These are phyloP conservation scores for Pisolithus orientalis DNA, from an alignment of 768 basidiomycete species.

Conservation along the genomic window DNA sequence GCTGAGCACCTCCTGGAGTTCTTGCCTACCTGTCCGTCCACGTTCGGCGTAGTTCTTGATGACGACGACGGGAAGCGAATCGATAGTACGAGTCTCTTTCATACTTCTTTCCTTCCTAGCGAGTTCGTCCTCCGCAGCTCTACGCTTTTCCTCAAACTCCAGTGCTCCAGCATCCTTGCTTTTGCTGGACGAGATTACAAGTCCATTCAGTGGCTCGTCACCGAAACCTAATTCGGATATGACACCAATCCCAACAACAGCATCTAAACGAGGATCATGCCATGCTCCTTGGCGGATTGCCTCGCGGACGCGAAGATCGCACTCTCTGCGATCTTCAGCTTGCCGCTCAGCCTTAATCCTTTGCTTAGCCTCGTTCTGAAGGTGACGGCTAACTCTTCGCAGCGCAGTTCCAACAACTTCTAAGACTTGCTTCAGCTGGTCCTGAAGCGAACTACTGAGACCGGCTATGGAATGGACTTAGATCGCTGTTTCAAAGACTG, in stretches of 20 bases:
- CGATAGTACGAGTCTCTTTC: constrained; percentile 47
- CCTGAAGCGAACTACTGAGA: constrained; percentile 67
- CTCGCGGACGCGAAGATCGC: constrained; percentile 34
- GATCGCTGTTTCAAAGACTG: not conserved
- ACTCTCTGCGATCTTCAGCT: constrained; percentile 31
- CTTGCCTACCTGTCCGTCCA: constrained; percentile 53
- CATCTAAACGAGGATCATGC: constrained; percentile 86
- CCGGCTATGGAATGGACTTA: constrained; percentile 50
- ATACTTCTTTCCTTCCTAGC: constrained; percentile 23
- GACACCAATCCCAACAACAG: constrained; percentile 77
- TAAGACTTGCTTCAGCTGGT: constrained; percentile 82
- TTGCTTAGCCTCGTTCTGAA: constrained; percentile 38
- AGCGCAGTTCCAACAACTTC: constrained; percentile 71
- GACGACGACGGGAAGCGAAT: constrained; percentile 77
- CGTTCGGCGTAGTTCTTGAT: constrained; percentile 72
- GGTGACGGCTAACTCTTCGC: constrained; percentile 50
- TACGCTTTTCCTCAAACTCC: constrained; percentile 14
- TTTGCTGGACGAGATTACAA: constrained; percentile 25
- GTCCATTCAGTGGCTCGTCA: constrained; percentile 49
- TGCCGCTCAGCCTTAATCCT: constrained; percentile 32
- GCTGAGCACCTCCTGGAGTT: constrained; percentile 66
- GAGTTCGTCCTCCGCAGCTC: constrained; percentile 28
- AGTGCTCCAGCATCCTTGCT: constrained; percentile 3
- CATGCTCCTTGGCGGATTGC: constrained; percentile 59
- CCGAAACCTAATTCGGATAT: constrained; percentile 85